Evolutionary conservation across 495 filamentous ascomycete genomes (phyloP).

Genomic region (Penicillium verhagenii): DNA sequence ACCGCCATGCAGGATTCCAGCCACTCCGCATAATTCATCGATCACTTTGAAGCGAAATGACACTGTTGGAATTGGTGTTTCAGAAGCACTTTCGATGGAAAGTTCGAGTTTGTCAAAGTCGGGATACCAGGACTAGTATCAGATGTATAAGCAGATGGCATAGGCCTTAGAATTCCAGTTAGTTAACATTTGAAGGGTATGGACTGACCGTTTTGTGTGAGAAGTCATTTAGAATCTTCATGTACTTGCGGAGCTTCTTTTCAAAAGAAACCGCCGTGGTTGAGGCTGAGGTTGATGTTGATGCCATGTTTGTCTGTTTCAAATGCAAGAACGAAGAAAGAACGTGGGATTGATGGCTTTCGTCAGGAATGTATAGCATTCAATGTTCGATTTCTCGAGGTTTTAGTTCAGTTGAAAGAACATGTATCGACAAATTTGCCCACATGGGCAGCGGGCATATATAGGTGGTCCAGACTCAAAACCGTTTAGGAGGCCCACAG

Average conservation of each 20-base stretch:
- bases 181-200: no score
- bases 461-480: no score
- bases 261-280: not conserved
- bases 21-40: not conserved
- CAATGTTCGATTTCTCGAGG: no score
- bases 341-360: no score
- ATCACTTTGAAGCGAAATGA: conserved; percentile 3
- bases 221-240: not conserved
- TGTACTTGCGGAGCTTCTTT: not conserved
- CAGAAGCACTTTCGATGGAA: not conserved
- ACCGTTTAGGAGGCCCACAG: no score
- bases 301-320: not conserved
- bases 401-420: no score
- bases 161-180: no score
- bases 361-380: no score
- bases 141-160: not conserved
- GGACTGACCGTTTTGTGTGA: not conserved
- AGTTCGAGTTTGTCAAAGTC: not conserved
- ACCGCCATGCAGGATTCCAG: not conserved
- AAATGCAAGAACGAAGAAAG: no score
- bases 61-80: not conserved
- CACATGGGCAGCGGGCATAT: no score
- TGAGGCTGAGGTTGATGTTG: not conserved
- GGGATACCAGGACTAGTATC: not conserved
- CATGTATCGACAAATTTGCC: no score